Evolutionary conservation across 352 stramenopile species (phyloP).

Genomic region (Globisporangium recalcitrans): DNA sequence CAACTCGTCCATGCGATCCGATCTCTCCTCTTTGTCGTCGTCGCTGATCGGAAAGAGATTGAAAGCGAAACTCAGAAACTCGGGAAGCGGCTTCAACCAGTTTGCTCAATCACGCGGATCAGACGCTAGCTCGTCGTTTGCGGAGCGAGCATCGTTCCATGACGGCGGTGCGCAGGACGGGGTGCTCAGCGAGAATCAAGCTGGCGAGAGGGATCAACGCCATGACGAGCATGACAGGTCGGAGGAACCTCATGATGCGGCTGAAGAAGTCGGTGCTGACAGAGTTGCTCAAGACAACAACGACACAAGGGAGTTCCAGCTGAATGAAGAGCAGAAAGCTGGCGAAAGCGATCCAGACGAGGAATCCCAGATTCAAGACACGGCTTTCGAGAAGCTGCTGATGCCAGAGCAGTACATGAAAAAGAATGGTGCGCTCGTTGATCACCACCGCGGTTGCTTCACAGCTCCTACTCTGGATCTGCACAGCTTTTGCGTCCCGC

Average conservation of each 20-base stretch:
- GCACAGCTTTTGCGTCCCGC: slow-evolving; percentile 72
- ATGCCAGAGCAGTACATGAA: slow-evolving; percentile 43
- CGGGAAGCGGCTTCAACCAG: neutral
- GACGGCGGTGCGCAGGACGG: neutral
- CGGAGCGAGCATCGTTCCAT: neutral
- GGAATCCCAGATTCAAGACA: neutral
- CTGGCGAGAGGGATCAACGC: neutral
- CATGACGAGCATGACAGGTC: neutral
- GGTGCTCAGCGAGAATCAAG: neutral
- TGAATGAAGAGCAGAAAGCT: slow-evolving; percentile 15
- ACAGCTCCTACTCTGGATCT: slow-evolving; percentile 43
- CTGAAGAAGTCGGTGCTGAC: neutral
- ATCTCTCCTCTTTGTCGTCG: slow-evolving; percentile 62
- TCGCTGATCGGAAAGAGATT: slow-evolving; percentile 32
- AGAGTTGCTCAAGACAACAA: neutral
- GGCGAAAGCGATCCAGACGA: slow-evolving; percentile 7
- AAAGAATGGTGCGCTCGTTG: slow-evolving; percentile 39
- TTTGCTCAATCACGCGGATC: neutral
- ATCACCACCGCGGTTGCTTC: slow-evolving; percentile 47
- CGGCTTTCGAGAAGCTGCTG: slow-evolving; percentile 25
- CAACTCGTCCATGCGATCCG: slow-evolving; percentile 30
- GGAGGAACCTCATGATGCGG: neutral
- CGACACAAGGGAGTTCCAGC: neutral
- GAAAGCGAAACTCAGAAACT: slow-evolving; percentile 4
- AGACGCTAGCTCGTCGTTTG: neutral